Evolutionary conservation across 2,329 filamentous ascomycete genomes (phyloP), one percentile per base, ranked within the genome.

Genomic region (Cordyceps militaris): DNA sequence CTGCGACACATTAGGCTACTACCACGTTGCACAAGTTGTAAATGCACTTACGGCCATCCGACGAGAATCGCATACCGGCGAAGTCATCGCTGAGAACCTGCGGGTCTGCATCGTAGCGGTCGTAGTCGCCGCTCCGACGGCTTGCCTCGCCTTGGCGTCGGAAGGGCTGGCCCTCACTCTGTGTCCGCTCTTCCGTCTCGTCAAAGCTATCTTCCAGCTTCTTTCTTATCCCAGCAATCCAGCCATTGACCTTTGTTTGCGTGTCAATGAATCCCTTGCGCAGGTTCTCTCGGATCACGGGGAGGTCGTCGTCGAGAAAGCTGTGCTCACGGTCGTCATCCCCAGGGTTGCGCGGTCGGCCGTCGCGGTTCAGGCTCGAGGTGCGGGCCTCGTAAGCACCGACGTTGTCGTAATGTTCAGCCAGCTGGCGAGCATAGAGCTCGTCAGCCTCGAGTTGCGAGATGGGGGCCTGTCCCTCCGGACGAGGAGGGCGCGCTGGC

Each of bases 231-330:
- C 85, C 91, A 52, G 83, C 88, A 66, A 99, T 91, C 92, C 93
- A 97, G 51, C 84, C 83, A 74, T 96, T 97, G 66, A 99, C 89
- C 68, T 89, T 95, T 57, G 83, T 86, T 74, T 97, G 94, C 2
- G 94, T 97, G 68, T 99, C 92, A 57, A 91, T 68, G 74, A 99
- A 99, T 4, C 94, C 94, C 74, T 97, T 95, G 69, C 87, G 88
- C 64, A 99, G 82, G 67, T 95, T 97, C 69, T 96, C 91, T 63
- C 86, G 87, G 68, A 99, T 97, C 51, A 93, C 85, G 1, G 94
- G 93, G 14, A 99, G 82, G 64, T 99, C 94, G 66, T 99, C 94
- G 66, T 99, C 94, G 65, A 97, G 84, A 72, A 99, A 99, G 76
- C 84, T 97, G 67, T 88, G 88, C 66, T 96, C 91, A 49, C 82